Evolutionary conservation across 352 stramenopile genomes (phyloP), one percentile per base, ranked within the genome.

Genomic region (Thalassiosira oceanica): DNA sequence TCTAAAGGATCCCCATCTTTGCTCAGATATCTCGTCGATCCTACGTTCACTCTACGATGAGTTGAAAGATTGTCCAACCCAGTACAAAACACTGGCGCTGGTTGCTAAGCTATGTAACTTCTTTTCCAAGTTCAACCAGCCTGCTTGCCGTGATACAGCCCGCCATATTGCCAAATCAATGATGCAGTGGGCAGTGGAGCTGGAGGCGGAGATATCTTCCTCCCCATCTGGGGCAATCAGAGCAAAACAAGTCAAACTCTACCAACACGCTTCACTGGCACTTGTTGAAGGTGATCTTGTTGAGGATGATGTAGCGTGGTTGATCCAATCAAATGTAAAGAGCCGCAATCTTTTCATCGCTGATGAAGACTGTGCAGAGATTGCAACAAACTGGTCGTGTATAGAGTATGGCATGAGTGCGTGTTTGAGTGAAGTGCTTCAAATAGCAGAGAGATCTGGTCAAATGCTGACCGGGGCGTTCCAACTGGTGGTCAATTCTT

Each of bases 31-130:
- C 31, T 36, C 37, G 46, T 0, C 1, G 3, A 58, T 68, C 18
- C 35, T 78, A 3, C 2, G 52, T 11, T 42, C 31, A 10, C 54
- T 78, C 21, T 57, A 52, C 42, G 39, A 68, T 20, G 52, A 74
- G 57, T 53, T 73, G 7, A 48, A 52, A 33, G 53, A 74, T 7
- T 60, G 27, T 27, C 68, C 68, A 48, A 74, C 44, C 44, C 49
- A 35, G 27, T 74, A 74, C 41, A 29, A 35, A 33, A 53, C 31
- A 45, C 51, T 64, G 2, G 56, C 48, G 39, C 18, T 74, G 1
- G 16, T 73, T 41, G 68, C 50, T 13, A 39, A 46, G 31, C n/a
- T 78, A 15, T 74, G 52, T 28, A 69, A 63, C 45, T 78, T 74
- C 31, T 61, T 78, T 23, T 60, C 68, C 29, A 27, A 29, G 2